Evolutionary conservation across 768 basidiomycete species (phyloP).

Genomic region (Cyclocybe cylindracea): DNA sequence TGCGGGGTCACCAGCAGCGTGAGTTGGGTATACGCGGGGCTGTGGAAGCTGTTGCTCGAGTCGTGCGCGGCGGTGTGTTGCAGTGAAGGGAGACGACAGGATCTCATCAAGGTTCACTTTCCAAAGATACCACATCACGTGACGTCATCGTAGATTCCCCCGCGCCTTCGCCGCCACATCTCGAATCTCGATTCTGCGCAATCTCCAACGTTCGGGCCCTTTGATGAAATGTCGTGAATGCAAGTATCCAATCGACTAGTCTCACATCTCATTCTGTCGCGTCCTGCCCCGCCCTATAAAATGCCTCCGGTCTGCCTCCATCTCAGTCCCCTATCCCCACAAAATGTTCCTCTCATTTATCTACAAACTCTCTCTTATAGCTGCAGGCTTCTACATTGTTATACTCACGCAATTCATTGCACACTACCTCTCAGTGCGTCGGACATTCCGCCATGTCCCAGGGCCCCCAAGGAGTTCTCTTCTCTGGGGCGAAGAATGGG

Average conservation of each 20-base stretch:
- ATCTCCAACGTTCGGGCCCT: neutral
- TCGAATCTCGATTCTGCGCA: neutral
- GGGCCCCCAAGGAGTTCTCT: constrained; percentile 51
- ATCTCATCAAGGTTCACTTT: constrained; percentile 6
- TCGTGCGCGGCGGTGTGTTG: neutral
- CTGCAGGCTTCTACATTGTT: constrained; percentile 28
- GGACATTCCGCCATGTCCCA: constrained; percentile 45
- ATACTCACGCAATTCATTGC: constrained; percentile 32
- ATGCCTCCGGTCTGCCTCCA: neutral
- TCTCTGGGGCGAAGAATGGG: constrained; percentile 66
- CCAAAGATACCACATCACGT: constrained; percentile 14
- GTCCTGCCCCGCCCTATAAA: neutral
- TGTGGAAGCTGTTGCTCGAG: neutral
- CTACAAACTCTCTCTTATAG: constrained; percentile 26
- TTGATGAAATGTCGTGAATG: no score
- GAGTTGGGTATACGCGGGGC: no score
- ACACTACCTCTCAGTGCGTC: constrained; percentile 32
- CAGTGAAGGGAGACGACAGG: neutral
- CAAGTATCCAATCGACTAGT: no score
- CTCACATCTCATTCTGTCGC: neutral
- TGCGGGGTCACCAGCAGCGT: neutral
- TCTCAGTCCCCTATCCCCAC: neutral
- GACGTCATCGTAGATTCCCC: constrained; percentile 1
- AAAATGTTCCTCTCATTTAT: constrained; percentile 24
- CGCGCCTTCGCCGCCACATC: no score